Percentiles rank a stretch among this genome's conserved stretches.
Conservation (phyloP, 441 rosid species). For the Omphalea diandra region DNA sequence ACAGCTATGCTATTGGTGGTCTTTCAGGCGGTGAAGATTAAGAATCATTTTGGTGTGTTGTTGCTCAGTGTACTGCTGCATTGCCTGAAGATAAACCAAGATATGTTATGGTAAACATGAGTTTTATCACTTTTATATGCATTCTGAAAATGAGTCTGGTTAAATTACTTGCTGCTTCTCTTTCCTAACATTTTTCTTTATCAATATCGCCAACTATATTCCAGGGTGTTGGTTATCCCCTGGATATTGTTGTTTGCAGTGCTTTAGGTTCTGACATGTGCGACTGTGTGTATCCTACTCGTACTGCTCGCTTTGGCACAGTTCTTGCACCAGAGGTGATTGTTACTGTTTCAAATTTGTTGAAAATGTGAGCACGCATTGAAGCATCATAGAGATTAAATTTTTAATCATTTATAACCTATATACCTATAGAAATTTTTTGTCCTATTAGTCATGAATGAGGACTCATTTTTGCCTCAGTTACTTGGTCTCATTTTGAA, state of each 20-base stretch:
- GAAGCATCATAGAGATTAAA: too few relatives aligned
- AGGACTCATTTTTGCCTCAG: too few relatives aligned
- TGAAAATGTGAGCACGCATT: too few relatives aligned
- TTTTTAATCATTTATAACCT: too few relatives aligned
- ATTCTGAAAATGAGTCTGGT: neutral
- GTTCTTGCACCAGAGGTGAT: conserved; percentile 75
- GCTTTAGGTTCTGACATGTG: conserved; percentile 87
- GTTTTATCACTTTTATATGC: conserved; percentile 8
- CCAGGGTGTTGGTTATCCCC: conserved; percentile 86
- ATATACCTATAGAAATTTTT: too few relatives aligned
- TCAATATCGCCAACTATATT: conserved; percentile 16
- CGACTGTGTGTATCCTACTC: conserved; percentile 81
- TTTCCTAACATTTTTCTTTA: conserved; percentile 7
- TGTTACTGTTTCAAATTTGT: conserved; percentile 11
- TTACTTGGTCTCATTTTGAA: neutral
- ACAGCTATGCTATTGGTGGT: conserved; percentile 89
- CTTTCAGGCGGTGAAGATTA: conserved; percentile 87
- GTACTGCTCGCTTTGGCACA: conserved; percentile 85
- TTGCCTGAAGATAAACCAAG: conserved; percentile 82
- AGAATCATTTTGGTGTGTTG: conserved; percentile 88
- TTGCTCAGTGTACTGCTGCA: conserved; percentile 80
- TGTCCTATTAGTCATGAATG: too few relatives aligned
- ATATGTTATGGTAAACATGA: conserved; percentile 66
- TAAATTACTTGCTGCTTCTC: neutral
- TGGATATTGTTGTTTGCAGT: conserved; percentile 83